Evolutionary conservation across 306 rosid genomes (phyloP).

Genomic region (Castanopsis chinensis): DNA sequence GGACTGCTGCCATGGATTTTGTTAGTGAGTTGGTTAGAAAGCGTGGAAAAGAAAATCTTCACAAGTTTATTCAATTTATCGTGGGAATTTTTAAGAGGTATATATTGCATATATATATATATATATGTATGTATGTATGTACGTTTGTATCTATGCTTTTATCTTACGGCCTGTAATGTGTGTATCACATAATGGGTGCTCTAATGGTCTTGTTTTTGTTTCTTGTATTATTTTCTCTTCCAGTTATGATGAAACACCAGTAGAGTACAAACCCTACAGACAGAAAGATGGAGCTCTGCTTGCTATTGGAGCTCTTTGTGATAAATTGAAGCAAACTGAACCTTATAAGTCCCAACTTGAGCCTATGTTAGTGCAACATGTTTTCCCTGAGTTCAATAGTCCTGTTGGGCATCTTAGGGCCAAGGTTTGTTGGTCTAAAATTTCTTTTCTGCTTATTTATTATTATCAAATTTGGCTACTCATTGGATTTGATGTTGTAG

Average conservation of each 20-base stretch:
- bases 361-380: constrained; percentile 94
- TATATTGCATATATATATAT: background rate
- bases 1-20: constrained; percentile 98
- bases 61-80: constrained; percentile 76
- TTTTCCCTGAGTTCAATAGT: constrained; percentile 92
- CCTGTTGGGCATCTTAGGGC: constrained; percentile 97
- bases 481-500: background rate
- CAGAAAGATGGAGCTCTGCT: constrained; percentile 98
- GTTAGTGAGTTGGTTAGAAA: constrained; percentile 93
- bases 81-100: constrained; percentile 86
- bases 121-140: too few species aligned
- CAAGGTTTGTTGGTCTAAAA: constrained; percentile 50
- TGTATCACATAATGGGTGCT: constrained; percentile 10
- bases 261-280: constrained; percentile 76
- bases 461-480: background rate
- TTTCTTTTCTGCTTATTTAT: constrained; percentile 11
- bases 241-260: constrained; percentile 81
- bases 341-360: constrained; percentile 97
- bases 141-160: background rate
- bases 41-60: constrained; percentile 96
- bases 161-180: background rate
- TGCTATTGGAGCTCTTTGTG: constrained; percentile 97
- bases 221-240: constrained; percentile 9
- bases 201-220: background rate
- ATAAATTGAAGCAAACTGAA: constrained; percentile 88